phyloP scores from a whole-genome alignment of 2,329 filamentous ascomycete genomes.

The Calonectria pauciramosa region DNA sequence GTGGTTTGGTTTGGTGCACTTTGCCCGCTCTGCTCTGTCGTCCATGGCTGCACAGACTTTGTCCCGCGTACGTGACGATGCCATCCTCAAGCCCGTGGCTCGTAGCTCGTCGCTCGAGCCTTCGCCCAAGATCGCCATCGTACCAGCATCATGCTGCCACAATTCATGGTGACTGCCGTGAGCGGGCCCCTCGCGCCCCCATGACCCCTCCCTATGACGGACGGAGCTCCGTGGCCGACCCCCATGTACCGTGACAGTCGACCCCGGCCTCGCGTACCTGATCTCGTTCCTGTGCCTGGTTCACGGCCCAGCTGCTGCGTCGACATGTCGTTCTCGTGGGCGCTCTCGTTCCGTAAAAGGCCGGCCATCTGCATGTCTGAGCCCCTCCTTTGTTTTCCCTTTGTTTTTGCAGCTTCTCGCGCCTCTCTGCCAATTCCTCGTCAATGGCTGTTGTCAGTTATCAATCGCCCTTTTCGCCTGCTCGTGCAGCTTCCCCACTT shows the following conservation, averaged over 20 bases:
- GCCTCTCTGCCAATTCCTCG: slow-evolving; percentile 1
- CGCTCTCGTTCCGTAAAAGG: slow-evolving; percentile 39
- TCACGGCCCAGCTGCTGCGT: slow-evolving; percentile 21
- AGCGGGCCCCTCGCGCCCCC: slow-evolving; percentile 26
- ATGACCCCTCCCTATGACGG: slow-evolving; percentile 27
- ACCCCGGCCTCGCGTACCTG: slow-evolving; percentile 31
- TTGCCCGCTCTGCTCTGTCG: background rate
- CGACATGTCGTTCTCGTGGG: slow-evolving; percentile 10
- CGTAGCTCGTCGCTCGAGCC: background rate
- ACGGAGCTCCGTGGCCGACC: slow-evolving; percentile 14
- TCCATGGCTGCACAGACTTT: slow-evolving; percentile 6
- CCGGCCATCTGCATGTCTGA: slow-evolving; percentile 39
- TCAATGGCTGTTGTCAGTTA: background rate
- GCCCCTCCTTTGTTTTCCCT: slow-evolving; percentile 23
- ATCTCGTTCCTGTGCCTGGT: slow-evolving; percentile 36
- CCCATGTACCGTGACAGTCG: slow-evolving; percentile 36
- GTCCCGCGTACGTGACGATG: background rate
- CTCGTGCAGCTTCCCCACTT: slow-evolving; percentile 32
- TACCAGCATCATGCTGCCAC: slow-evolving; percentile 42
- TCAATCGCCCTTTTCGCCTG: slow-evolving; percentile 12
- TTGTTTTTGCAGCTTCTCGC: slow-evolving; percentile 14
- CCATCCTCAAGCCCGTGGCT: background rate
- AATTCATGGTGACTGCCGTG: slow-evolving; percentile 36
- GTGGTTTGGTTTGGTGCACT: background rate
- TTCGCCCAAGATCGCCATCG: slow-evolving; percentile 29